Percentiles rank a stretch among this genome's conserved stretches.
Conservation (phyloP, 208 protist species). For the Acanthamoeba culbertsoni region DNA sequence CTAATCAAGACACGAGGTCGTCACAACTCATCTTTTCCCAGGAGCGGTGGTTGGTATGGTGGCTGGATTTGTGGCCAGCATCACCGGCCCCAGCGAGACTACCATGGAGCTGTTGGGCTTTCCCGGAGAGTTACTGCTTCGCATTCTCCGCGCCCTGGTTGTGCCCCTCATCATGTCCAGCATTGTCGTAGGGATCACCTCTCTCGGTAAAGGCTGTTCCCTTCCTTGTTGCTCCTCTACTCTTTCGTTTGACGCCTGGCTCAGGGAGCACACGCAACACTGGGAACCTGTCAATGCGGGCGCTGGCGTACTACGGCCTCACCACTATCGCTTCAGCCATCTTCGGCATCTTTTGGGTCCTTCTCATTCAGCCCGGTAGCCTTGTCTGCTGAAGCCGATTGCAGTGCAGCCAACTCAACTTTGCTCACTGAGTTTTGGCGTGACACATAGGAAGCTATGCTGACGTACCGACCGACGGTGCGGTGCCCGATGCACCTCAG, state of each 20-base stretch:
- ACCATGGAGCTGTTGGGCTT: constrained; percentile 44
- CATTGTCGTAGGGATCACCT: constrained; percentile 56
- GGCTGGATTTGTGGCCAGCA: background rate
- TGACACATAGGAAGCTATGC: background rate
- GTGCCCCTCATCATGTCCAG: constrained; percentile 48
- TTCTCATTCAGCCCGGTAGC: constrained; percentile 40
- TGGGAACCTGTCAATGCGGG: background rate
- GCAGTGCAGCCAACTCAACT: no score
- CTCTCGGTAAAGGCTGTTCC: background rate
- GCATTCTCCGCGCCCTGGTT: constrained; percentile 43
- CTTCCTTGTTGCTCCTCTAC: background rate
- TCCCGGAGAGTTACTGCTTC: constrained; percentile 49
- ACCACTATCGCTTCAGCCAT: constrained; percentile 33
- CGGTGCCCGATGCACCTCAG: background rate
- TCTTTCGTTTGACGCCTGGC: background rate
- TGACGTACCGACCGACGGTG: background rate
- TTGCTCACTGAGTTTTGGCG: no score
- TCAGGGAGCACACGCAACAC: constrained; percentile 16
- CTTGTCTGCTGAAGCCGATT: background rate
- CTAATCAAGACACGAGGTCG: no score
- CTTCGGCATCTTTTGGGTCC: constrained; percentile 47
- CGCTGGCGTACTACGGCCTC: background rate
- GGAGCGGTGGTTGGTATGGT: background rate
- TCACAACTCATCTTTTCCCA: background rate
- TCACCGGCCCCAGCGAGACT: background rate